Evolutionary conservation across 768 basidiomycete genomes (phyloP), one percentile per base, ranked within the genome.

Genomic region (Pleurotus eryngii): DNA sequence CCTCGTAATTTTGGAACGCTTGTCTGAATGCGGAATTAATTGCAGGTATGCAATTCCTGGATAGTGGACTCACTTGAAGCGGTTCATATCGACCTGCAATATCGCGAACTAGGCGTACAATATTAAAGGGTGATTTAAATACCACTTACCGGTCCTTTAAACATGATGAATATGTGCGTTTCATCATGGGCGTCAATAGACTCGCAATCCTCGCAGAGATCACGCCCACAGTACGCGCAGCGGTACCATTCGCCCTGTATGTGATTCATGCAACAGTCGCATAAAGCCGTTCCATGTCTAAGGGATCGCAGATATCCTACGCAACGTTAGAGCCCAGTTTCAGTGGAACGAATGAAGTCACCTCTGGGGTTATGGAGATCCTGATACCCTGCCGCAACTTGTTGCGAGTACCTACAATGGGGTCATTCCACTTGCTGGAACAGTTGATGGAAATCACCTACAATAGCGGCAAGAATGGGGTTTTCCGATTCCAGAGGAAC

Each of bases 181-280:
- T 82, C 77, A 63, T 95, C 82, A 65, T 97, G 95, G 46, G 88
- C 87, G 65, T 92, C 92, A 24, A 89, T 73, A 46, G 74, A 78
- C 69, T 95, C 90, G 64, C 95, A 96, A 27, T 80, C 80, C 42
- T 85, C 84, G 71, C 95, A 97, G n/a, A 96, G 74, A 67, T 98
- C 95, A 62, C 82, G 86, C 5, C 80, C 79, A 65, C 95, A 97
- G 66, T 93, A 92, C 3, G 85, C 92, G 65, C 95, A 98, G 62
- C 89, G 83, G 71, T 87, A 90, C 95, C 95, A 98, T 62, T 84
- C 82, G 14, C 95, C 95, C n/a, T 77, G 73, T 55, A 97, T 95
- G 49, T 78, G 81, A 22, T 78, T 81, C 77, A 93, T 83, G 68
- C 95, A 95, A 46, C 86, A 82, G 72, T 98, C 95, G 63, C 95